A percentile compares a stretch with the other conserved stretches of the same genome.
phyloP scores from a whole-genome alignment of 1,284 basidiomycete species.

The Abortiporus biennis region DNA sequence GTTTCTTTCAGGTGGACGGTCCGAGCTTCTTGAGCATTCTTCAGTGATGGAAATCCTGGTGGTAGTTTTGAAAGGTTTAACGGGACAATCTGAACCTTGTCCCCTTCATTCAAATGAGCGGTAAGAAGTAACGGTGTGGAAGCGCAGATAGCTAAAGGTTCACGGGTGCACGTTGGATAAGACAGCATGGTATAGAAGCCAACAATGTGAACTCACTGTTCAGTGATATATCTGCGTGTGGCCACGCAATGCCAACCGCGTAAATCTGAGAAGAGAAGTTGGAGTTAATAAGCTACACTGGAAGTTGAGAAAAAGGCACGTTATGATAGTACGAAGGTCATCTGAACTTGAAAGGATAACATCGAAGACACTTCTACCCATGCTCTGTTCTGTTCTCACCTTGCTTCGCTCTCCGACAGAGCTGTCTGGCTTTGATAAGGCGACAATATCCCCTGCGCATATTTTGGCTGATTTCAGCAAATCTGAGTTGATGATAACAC shows the following conservation, averaged over 20 bases:
- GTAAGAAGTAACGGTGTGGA: conserved; percentile 56
- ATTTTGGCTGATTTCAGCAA: conserved; percentile 56
- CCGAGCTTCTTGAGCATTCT: conserved; percentile 41
- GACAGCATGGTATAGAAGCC: conserved; percentile 7
- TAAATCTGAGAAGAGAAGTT: conserved; percentile 35
- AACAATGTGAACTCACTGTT: conserved; percentile 39
- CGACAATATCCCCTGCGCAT: conserved; percentile 66
- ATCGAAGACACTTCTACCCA: conserved; percentile 2
- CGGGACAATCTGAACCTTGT: conserved; percentile 40
- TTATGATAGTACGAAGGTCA: conserved; percentile 10
- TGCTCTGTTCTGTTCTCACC: conserved; percentile 9
- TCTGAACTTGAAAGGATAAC: conserved; percentile 8
- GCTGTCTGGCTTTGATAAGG: conserved; percentile 38
- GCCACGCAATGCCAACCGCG: conserved; percentile 67
- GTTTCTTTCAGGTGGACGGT: conserved; percentile 46
- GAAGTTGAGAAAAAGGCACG: conserved; percentile 1
- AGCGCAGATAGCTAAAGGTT: conserved; percentile 41
- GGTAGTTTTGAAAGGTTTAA: conserved; percentile 37
- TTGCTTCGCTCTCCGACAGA: conserved; percentile 14
- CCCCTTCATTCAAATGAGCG: conserved; percentile 42
- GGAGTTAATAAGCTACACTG: conserved; percentile 11
- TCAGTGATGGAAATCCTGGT: conserved; percentile 42
- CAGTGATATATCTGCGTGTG: conserved; percentile 50
- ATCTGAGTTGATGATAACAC: conserved; percentile 63
- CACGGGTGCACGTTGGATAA: conserved; percentile 8